Evolutionary conservation across 2,329 filamentous ascomycete species (phyloP).

Genomic region (Aspergillus sp.): DNA sequence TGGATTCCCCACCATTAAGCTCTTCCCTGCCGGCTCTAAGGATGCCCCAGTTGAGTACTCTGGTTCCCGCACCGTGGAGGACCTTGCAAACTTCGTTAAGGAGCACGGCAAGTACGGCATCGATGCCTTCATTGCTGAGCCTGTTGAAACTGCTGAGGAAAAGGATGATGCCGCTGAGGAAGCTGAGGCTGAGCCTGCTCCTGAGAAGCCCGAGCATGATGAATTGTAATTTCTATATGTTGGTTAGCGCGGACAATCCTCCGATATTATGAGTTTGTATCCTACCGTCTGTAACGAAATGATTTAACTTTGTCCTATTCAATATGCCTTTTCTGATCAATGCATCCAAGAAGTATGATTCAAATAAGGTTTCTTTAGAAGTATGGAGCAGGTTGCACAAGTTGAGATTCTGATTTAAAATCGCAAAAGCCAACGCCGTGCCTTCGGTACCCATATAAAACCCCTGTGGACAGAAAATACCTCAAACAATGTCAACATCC

Average conservation of each 20-base stretch:
- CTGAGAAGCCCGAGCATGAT: constrained; percentile 40
- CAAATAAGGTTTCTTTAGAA: too few species aligned
- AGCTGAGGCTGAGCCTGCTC: constrained; percentile 21
- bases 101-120: constrained; percentile 93
- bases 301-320: not conserved
- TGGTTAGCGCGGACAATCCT: constrained; percentile 15
- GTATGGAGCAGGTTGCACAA: too few species aligned
- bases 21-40: constrained; percentile 92
- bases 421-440: not conserved
- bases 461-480: not conserved
- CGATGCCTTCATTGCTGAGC: constrained; percentile 63
- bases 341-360: not conserved
- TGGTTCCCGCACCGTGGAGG: constrained; percentile 86
- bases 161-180: constrained; percentile 37
- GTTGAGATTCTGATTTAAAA: not conserved
- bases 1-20: constrained; percentile 99
- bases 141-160: constrained; percentile 57
- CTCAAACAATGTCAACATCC: not conserved
- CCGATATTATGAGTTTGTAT: not conserved
- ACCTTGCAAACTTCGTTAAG: constrained; percentile 88
- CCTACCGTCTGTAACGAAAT: constrained; percentile 7
- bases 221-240: constrained; percentile 39
- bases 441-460: not conserved
- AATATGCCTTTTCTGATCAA: not conserved
- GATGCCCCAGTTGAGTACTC: constrained; percentile 81